A percentile compares a stretch with the other conserved stretches of the same genome.
Conservation (phyloP, 2,329 filamentous ascomycete species). For the Amauroascus niger region DNA sequence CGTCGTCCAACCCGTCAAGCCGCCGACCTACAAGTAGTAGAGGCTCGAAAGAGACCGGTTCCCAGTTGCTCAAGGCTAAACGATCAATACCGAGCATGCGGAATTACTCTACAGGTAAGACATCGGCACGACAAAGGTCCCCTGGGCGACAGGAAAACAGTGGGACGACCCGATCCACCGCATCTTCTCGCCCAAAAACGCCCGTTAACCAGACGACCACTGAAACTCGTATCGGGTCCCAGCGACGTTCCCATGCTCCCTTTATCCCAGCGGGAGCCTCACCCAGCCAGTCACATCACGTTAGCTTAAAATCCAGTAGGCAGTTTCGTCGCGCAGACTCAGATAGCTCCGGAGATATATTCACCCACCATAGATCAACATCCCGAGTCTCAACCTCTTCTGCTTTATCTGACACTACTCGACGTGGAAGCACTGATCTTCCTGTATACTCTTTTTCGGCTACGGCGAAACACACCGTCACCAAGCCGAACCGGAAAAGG, state of each 20-base stretch:
- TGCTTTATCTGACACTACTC: constrained; percentile 41
- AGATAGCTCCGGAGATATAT: constrained; percentile 51
- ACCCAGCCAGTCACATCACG: constrained; percentile 66
- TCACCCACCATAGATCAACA: constrained; percentile 34
- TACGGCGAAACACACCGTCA: constrained; percentile 59
- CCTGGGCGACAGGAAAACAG: constrained; percentile 32
- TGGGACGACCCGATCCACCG: constrained; percentile 19
- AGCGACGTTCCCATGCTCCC: constrained; percentile 55
- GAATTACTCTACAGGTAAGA: constrained; percentile 1
- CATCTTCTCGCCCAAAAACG: constrained; percentile 53
- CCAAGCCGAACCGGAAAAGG: constrained; percentile 57
- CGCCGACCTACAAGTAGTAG: constrained; percentile 48
- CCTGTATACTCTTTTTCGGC: constrained; percentile 45
- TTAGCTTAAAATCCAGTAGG: constrained; percentile 59
- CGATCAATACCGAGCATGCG: constrained; percentile 52
- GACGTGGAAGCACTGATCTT: constrained; percentile 37
- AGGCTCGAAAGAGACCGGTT: constrained; percentile 32
- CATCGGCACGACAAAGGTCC: constrained; percentile 23
- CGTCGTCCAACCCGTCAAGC: constrained; percentile 50
- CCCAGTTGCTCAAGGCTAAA: constrained; percentile 50
- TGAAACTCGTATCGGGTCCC: constrained; percentile 32
- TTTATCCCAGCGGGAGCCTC: constrained; percentile 72
- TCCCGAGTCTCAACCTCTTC: constrained; percentile 34
- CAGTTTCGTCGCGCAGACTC: constrained; percentile 74
- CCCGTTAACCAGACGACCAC: constrained; percentile 51